Conservation (phyloP, 768 basidiomycete genomes). For the Kwoniella mangroviensis region DNA sequence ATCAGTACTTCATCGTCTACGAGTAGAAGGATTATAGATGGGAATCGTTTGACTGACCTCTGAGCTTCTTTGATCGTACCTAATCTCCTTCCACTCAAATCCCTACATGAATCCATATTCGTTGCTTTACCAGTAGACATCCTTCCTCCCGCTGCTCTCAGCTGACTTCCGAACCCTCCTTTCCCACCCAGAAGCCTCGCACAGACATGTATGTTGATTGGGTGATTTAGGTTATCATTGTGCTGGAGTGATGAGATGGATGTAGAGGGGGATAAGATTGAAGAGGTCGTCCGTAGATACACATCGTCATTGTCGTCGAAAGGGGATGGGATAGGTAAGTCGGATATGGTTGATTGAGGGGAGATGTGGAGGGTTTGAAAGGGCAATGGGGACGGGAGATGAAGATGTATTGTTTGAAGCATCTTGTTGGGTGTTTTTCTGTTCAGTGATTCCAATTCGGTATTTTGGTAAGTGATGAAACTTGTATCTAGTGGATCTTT, state of each 20-base stretch:
- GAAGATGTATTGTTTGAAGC: slow-evolving; percentile 46
- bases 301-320: slow-evolving; percentile 13
- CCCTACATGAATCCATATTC: slow-evolving; percentile 90
- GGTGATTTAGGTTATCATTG: slow-evolving; percentile 10
- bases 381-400: slow-evolving; percentile 46
- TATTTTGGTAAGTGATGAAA: background rate
- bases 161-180: slow-evolving; percentile 95
- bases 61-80: slow-evolving; percentile 97
- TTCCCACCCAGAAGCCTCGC: slow-evolving; percentile 85
- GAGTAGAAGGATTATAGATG: too few relatives aligned
- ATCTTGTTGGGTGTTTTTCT: slow-evolving; percentile 18
- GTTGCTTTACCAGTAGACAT: slow-evolving; percentile 81
- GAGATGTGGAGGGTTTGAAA: slow-evolving; percentile 30
- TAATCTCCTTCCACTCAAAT: slow-evolving; percentile 83
- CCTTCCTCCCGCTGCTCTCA: slow-evolving; percentile 93
- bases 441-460: background rate
- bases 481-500: background rate
- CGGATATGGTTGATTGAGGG: slow-evolving; percentile 32
- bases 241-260: slow-evolving; percentile 23
- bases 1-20: too few relatives aligned
- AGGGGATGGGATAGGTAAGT: slow-evolving; percentile 19
- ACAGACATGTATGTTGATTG: slow-evolving; percentile 66
- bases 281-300: slow-evolving; percentile 39
- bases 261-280: slow-evolving; percentile 56
- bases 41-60: slow-evolving; percentile 64